phyloP scores from a whole-genome alignment of 441 rosid genomes.

The Erodium trifolium region DNA sequence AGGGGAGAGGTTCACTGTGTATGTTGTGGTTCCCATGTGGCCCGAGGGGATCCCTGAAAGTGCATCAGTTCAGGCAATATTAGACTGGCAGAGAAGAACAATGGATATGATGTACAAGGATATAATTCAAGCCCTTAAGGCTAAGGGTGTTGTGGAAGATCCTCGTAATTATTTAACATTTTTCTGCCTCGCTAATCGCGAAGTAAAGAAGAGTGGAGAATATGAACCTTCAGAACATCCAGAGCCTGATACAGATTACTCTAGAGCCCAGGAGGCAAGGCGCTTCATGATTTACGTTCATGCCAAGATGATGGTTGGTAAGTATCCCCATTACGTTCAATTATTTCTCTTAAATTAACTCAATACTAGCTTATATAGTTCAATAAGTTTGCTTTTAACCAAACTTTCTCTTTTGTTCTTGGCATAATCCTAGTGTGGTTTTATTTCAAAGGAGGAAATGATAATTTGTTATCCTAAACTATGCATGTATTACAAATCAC shows the following conservation, averaged over 20 bases:
- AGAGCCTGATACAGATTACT: slow-evolving; percentile 64
- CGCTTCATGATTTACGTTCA: slow-evolving; percentile 54
- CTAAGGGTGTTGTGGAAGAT: slow-evolving; percentile 62
- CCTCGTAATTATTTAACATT: slow-evolving; percentile 88
- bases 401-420: not conserved
- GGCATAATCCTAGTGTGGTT: no score
- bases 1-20: slow-evolving; percentile 83
- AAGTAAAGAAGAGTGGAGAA: slow-evolving; percentile 80
- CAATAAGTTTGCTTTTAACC: not conserved
- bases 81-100: slow-evolving; percentile 33
- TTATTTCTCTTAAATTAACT: not conserved
- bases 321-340: slow-evolving; percentile 15
- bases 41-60: slow-evolving; percentile 96
- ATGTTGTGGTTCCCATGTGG: slow-evolving; percentile 95
- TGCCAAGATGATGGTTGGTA: slow-evolving; percentile 88
- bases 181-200: slow-evolving; percentile 94
- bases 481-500: no score
- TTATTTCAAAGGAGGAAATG: no score
- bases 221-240: slow-evolving; percentile 81
- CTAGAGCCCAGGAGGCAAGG: slow-evolving; percentile 82
- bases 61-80: slow-evolving; percentile 88
- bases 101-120: slow-evolving; percentile 94
- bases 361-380: not conserved
- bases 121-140: slow-evolving; percentile 58
- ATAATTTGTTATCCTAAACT: no score